These are phyloP conservation scores for Blepharisma stoltei DNA, from an alignment of 73 alveolate species.

Conservation along the genomic window DNA sequence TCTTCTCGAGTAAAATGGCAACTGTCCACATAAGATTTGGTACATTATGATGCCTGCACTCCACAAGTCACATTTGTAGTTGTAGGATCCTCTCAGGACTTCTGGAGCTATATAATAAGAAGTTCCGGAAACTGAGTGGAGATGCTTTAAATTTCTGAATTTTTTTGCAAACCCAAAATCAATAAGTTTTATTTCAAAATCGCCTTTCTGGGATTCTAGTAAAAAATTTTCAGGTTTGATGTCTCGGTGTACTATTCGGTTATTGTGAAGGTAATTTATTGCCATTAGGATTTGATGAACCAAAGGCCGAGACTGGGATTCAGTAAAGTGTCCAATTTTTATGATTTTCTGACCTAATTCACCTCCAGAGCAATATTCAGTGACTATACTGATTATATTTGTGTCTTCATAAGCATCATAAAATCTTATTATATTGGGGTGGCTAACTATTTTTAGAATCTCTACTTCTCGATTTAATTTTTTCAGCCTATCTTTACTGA, in stretches of 20 bases:
- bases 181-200: not conserved
- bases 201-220: slow-evolving; percentile 28
- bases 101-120: slow-evolving; percentile 84
- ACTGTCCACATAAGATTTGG: slow-evolving; percentile 72
- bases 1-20: slow-evolving; percentile 54
- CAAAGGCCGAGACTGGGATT: no score
- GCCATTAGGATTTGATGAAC: slow-evolving; percentile 44
- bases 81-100: slow-evolving; percentile 63
- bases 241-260: slow-evolving; percentile 62
- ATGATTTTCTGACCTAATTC: not conserved
- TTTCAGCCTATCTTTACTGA: no score
- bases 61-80: slow-evolving; percentile 78
- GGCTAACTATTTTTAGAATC: not conserved
- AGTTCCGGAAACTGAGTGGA: not conserved
- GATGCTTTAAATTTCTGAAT: not conserved
- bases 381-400: not conserved
- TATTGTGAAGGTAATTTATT: slow-evolving; percentile 56
- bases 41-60: slow-evolving; percentile 75
- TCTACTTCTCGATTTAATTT: no score
- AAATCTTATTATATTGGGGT: slow-evolving; percentile 6
- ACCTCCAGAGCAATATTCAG: not conserved
- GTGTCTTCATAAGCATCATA: slow-evolving; percentile 8
- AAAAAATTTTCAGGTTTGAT: slow-evolving; percentile 65
- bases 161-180: slow-evolving; percentile 27
- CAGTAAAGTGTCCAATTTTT: no score